Evolutionary conservation across 1,284 basidiomycete genomes (phyloP), one percentile per base, ranked within the genome.

Genomic region (Stygiomarasmius scandens): DNA sequence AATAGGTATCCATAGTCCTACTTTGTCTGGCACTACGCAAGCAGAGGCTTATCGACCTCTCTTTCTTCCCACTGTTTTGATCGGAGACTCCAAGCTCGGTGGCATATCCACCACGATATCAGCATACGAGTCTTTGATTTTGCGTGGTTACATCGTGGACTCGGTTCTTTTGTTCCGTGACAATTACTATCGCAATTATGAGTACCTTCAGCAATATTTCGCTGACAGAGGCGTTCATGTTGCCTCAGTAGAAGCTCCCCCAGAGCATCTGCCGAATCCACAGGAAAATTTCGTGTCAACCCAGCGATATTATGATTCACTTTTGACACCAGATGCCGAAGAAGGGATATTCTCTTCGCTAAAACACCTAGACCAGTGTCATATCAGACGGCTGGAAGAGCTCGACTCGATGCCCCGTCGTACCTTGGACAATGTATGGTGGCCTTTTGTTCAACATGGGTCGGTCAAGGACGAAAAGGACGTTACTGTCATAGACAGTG

Each of bases 381-480:
- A 98, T 70, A 59, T 68, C 0, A 64, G 70, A 29, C 82, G 96
- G 10, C 71, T 97, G 8, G 67, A 78, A 2, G 84, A 92, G 46
- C 80, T 98, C 2, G 79, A 85, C 46, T 85, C 87, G 0, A 93
- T 97, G 87, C 87, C 93, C 1, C 74, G 78, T 12, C 82, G 96
- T 27, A 89, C 95, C 0, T 74, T 92, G 49, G 81, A 93, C 53
- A 82, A 81, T 0, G 81, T 97, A 55, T 98, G 96, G 96, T 99
- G 95, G 95, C 96, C 96, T 0, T 98, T 98, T 69, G 94, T 96
- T 1, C 96, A 99, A 69, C 96, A 99, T 66, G 86, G 86, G 0
- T 77, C 87, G 38, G 77, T 93, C 43, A 82, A 85, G 59, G 77
- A 77, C 47, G 83, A 87, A 57, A 73, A 84, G 51, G 89, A 95